Conservation (phyloP, 768 basidiomycete genomes). For the Gloeopeniophorella convolvens region DNA sequence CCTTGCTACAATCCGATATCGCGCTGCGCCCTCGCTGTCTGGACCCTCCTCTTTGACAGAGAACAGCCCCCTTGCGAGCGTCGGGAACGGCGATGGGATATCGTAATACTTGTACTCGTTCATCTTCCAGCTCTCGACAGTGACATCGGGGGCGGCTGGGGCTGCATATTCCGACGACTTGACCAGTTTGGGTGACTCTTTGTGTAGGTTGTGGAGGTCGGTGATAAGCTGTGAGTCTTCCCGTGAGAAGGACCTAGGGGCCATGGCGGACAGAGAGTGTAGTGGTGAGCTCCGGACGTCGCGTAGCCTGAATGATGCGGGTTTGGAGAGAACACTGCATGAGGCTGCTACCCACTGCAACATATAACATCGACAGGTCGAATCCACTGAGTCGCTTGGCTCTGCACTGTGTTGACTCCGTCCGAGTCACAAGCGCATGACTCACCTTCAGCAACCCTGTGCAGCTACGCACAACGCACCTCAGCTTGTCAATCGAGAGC, state of each 20-base stretch:
- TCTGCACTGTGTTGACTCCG: too few relatives aligned
- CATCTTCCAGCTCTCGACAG: slow-evolving; percentile 91
- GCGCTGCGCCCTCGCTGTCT: slow-evolving; percentile 29
- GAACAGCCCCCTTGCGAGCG: slow-evolving; percentile 90
- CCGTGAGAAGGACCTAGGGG: slow-evolving; percentile 21
- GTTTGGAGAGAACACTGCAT: too few relatives aligned
- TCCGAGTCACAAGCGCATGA: too few relatives aligned
- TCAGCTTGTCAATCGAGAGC: too few relatives aligned
- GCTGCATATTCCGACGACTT: slow-evolving; percentile 49
- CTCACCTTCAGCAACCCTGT: too few relatives aligned
- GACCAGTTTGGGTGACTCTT: slow-evolving; percentile 58
- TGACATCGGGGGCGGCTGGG: slow-evolving; percentile 48
- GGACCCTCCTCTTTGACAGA: slow-evolving; percentile 44
- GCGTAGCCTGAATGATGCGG: too few relatives aligned
- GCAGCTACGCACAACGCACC: too few relatives aligned
- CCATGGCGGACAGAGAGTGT: slow-evolving; percentile 18
- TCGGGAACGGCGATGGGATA: slow-evolving; percentile 87
- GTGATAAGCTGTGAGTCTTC: slow-evolving; percentile 57
- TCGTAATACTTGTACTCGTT: slow-evolving; percentile 93
- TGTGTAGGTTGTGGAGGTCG: slow-evolving; percentile 45
- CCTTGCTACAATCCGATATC: slow-evolving; percentile 66
- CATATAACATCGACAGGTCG: too few relatives aligned
- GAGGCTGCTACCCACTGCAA: too few relatives aligned
- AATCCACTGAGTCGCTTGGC: too few relatives aligned
- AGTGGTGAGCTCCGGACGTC: neutral